Conservation (phyloP, 2,329 filamentous ascomycete genomes). For the Apiospora pterosperma region DNA sequence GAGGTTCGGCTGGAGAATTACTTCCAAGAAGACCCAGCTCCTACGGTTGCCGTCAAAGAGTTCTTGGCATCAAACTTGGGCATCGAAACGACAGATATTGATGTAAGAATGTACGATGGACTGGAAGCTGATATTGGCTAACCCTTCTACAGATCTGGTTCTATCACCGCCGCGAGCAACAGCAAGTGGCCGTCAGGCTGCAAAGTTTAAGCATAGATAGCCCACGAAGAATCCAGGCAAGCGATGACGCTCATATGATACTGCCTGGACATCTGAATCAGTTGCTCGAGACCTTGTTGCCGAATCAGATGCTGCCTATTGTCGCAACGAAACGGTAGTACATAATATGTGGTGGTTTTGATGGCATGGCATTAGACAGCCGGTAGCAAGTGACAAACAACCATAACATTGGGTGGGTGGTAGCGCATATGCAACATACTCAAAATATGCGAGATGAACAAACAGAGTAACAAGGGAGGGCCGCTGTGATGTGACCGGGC, state of each 20-base stretch:
- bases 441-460: not conserved
- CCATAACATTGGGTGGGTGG: not conserved
- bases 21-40: constrained; percentile 44
- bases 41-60: constrained; percentile 47
- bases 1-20: constrained; percentile 51
- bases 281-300: constrained; percentile 47
- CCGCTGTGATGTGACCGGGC: not conserved
- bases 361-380: not conserved
- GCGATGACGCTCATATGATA: constrained; percentile 42
- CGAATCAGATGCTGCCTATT: constrained; percentile 40
- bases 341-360: not conserved
- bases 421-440: constrained; percentile 1
- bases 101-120: constrained; percentile 31
- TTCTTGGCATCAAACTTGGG: constrained; percentile 53
- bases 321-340: constrained; percentile 29
- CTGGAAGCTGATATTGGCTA: not conserved
- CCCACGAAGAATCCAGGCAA: constrained; percentile 21
- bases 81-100: constrained; percentile 47
- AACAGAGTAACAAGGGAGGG: not conserved
- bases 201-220: constrained; percentile 41
- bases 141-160: constrained; percentile 41
- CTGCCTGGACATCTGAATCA: constrained; percentile 47
- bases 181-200: constrained; percentile 41
- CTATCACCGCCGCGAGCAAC: constrained; percentile 48
- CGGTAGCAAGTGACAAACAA: not conserved